Base-by-base conservation (phyloP, 2,329 filamentous ascomycete species). In the Colletotrichum echinochloae region DNA sequence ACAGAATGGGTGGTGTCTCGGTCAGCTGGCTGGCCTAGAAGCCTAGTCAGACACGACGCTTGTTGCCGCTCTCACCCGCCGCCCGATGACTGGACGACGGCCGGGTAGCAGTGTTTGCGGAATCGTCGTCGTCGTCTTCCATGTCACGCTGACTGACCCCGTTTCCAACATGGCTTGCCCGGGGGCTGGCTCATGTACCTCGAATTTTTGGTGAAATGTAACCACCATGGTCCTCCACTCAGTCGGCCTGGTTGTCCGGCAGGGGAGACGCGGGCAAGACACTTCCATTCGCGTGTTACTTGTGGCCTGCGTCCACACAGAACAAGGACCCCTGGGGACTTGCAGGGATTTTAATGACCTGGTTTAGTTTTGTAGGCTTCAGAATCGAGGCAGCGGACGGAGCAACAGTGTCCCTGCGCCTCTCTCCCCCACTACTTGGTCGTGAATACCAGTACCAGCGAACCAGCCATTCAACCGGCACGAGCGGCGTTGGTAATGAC, bases 281-380 rank as follows among this genome's bases (percentile, higher is more conserved):
- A 70, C 9, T 28, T 52, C 37, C 57, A 54, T 61, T 67, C 56
- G 67, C 67, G 67, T 57, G 64, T 52, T 37, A 37, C 52, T 62
- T 44, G 44, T 35, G 57, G 48, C 48, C 54, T 49, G 62, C 48
- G 49, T 51, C 64, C 28, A 46, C n/a, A 39, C 56, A 52, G 51
- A 46, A 51, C 63, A 67, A 64, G 67, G 56, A 62, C 60, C 23
- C 33, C 48, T 11, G 51, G 35, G 5, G 18, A 33, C 52, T 57
- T 62, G 64, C 67, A 70, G 64, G 67, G 67, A 67, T 70, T 57
- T 70, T 70, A 70, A 70, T 70, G 67, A 67, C 64, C 57, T 66
- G 51, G 67, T 63, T n/a, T n/a, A n/a, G n/a, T n/a, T n/a, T n/a
- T n/a, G n/a, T 52, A 33, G 56, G 23, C 41, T 63, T 39, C 44